phyloP scores from a whole-genome alignment of 805 yeast species.

The Cyberlindnera xylosilytica region DNA sequence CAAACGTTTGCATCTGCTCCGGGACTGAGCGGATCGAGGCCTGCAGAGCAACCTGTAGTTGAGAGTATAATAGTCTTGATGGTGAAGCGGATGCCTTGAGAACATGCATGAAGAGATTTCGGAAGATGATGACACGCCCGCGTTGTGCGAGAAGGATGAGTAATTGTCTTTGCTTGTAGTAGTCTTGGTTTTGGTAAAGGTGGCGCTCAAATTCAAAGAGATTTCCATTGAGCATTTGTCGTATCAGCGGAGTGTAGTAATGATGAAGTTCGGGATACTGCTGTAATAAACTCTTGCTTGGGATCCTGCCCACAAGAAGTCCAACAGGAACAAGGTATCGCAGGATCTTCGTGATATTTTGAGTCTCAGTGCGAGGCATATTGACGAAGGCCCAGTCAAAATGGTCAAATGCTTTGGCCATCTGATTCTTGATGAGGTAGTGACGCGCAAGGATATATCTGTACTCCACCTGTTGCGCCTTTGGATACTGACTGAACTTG shows the following conservation, averaged over 20 bases:
- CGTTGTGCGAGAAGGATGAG: constrained; percentile 45
- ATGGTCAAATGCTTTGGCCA: constrained; percentile 44
- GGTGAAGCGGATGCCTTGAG: constrained; percentile 10
- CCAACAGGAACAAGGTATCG: constrained; percentile 50
- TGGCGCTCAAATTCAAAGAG: constrained; percentile 32
- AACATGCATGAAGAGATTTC: constrained; percentile 37
- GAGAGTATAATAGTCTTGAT: constrained; percentile 7
- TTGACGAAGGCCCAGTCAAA: constrained; percentile 41
- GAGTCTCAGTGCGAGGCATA: constrained; percentile 7
- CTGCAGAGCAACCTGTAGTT: constrained; percentile 26
- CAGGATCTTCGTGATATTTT: constrained; percentile 33
- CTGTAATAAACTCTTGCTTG: constrained; percentile 32
- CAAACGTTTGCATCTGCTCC: constrained; percentile 15
- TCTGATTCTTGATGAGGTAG: constrained; percentile 49
- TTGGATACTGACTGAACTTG: constrained; percentile 38
- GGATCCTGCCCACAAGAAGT: constrained; percentile 48
- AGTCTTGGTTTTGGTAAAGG: constrained; percentile 35
- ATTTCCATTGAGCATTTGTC: constrained; percentile 41
- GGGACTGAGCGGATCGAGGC: constrained; percentile 21
- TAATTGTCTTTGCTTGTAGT: constrained; percentile 36
- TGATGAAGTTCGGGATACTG: constrained; percentile 26
- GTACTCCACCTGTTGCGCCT: constrained; percentile 47
- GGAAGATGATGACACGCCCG: constrained; percentile 39
- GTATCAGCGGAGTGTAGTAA: constrained; percentile 38
- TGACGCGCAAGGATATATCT: constrained; percentile 52